Percentiles rank a stretch among this genome's conserved stretches.
Conservation (phyloP, 73 alveolate species). For the Effrenium voratum region DNA sequence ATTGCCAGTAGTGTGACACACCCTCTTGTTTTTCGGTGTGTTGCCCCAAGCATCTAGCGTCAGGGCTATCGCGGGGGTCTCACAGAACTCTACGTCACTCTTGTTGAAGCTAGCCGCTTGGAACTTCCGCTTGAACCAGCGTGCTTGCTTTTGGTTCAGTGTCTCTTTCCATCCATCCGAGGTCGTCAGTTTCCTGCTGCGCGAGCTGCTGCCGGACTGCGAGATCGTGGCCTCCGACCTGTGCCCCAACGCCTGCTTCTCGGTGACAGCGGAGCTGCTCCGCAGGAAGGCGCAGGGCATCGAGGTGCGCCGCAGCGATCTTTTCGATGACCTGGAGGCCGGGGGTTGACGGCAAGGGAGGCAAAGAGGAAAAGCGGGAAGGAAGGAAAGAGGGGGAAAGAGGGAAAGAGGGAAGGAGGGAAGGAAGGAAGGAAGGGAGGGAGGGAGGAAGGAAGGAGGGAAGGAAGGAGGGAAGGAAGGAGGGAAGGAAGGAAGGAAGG, state of each 20-base stretch:
- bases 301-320: slow-evolving; percentile 58
- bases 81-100: no score
- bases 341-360: no score
- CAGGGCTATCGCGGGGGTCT: no score
- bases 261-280: slow-evolving; percentile 60
- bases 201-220: background rate
- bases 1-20: no score
- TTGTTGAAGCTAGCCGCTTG: no score
- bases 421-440: background rate
- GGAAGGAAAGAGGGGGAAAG: background rate
- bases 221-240: slow-evolving; percentile 66
- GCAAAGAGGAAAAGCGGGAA: background rate
- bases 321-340: slow-evolving; percentile 15
- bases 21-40: no score
- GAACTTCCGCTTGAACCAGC: background rate
- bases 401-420: background rate
- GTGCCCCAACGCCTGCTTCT: slow-evolving; percentile 80
- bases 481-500: no score
- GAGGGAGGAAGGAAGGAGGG: background rate
- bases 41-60: no score
- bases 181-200: slow-evolving; percentile 76
- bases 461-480: no score
- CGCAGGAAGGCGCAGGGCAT: background rate
- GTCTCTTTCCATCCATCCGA: background rate
- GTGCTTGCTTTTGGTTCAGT: background rate